These are phyloP conservation scores for Yamadazyma dushanensis DNA, from an alignment of 1,139 yeast genomes.

Conservation along the genomic window DNA sequence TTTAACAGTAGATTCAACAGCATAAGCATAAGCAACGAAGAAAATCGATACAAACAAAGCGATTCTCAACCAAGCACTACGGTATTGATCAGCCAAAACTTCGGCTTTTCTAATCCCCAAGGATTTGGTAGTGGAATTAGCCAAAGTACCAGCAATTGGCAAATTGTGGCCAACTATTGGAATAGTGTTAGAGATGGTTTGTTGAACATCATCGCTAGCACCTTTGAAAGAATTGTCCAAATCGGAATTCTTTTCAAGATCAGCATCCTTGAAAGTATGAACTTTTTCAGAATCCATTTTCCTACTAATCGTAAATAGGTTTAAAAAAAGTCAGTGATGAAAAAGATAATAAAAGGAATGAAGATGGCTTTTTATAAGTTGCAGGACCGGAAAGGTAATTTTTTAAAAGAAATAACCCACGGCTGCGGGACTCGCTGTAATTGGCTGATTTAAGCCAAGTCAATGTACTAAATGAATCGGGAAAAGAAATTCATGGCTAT, in stretches of 20 bases:
- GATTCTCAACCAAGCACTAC: slow-evolving; percentile 22
- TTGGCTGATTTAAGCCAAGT: no score
- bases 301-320: not conserved
- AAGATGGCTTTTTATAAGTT: not conserved
- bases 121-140: slow-evolving; percentile 24
- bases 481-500: no score
- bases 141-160: slow-evolving; percentile 13
- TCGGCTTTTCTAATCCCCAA: slow-evolving; percentile 44
- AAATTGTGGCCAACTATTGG: slow-evolving; percentile 4
- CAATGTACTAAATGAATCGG: no score
- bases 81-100: slow-evolving; percentile 37
- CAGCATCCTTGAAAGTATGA: slow-evolving; percentile 10
- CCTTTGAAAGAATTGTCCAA: slow-evolving; percentile 4
- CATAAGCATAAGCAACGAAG: slow-evolving; percentile 63
- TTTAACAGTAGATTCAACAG: slow-evolving; percentile 61
- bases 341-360: slow-evolving; percentile 1
- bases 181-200: not conserved
- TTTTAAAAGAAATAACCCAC: no score
- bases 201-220: slow-evolving; percentile 1
- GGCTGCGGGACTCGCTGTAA: no score
- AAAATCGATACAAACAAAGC: slow-evolving; percentile 53
- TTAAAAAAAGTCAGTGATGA: not conserved
- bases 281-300: slow-evolving; percentile 3
- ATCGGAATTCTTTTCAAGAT: slow-evolving; percentile 1
- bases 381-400: no score